Evolutionary conservation across 2,329 filamentous ascomycete species (phyloP), one percentile per base, ranked within the genome.

Genomic region (Xylaria hypoxylon): DNA sequence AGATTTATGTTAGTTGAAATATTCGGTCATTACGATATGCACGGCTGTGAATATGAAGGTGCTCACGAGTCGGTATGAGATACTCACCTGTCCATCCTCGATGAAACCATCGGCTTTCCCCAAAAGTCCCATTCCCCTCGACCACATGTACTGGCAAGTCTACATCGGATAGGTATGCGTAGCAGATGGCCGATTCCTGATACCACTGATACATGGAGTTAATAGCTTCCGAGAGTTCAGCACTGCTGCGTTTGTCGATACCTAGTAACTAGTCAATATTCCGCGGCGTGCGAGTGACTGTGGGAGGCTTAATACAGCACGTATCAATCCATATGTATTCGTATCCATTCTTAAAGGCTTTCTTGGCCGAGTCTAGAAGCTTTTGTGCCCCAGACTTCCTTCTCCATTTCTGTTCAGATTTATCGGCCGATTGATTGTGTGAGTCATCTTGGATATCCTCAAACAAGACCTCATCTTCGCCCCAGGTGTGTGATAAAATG

Each of bases 131-230:
- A 38, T 38, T 15, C 7, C 7, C 31, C 7, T 33, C 11, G 31
- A 10, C 31, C 31, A 33, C n/a, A n/a, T n/a, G n/a, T n/a, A n/a
- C 11, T 33, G 31, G 11, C 7, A 6, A 33, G 7, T 33, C 11
- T 33, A 33, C 31, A 33, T 33, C 31, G 7, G 31, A 33, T 19
- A 60, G 31, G 19, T 57, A 65, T 7, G 44, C 40, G 22, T 51
- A 60, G 17, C 63, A 65, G 15, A 50, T 24, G 10, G 4, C 38
- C 5, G 63, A 56, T 3, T 45, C 15, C 15, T 26, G 13, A 55
- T 65, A 65, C 57, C 58, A 65, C 8, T 15, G 31, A 31, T 47
- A 62, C 59, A 62, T 57, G 7, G 51, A 62, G 44, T 64, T 65
- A 4, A 57, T 57, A n/a, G 60, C 51, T 51, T 62, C 52, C 5